Evolutionary conservation across 2,329 filamentous ascomycete genomes (phyloP), one percentile per base, ranked within the genome.

Genomic region (Aspergillus fumigatiaffinis): DNA sequence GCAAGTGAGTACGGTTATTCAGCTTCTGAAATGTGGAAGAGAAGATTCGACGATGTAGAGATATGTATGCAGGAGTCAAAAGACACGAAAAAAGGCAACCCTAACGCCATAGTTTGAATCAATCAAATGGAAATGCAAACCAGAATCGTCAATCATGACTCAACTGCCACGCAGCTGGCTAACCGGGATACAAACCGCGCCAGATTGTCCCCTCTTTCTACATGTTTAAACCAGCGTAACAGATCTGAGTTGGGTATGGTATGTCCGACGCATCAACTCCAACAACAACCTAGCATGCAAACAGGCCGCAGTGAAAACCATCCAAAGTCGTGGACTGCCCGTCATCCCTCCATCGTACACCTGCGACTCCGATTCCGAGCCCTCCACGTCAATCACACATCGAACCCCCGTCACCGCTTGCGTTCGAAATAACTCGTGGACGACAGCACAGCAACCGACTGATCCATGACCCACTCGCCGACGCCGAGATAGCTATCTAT

Each of bases 381-480:
- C n/a, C 21, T 23, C 8, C 21, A 23, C 23, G 12, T 5, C 44
- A 14, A 47, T 4, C 12, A 14, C 17, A 12, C 5, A 21, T 23
- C 44, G 44, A 28, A 14, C 4, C 26, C 20, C 17, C 49, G 54
- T 80, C 80, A 95, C 79, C 92, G 85, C 75, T 86, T 92, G 71
- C 94, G 85, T 80, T 97, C 92, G 74, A 99, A 99, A 78, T 87
- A 99, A 59, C 88, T 84, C 72, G 90, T 95, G 51, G 89, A 88
- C 46, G 91, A 89, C 73, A 96, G 90, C 56, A 97, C 85, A 44
- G 92, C 92, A 32, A 97, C 91, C 29, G 92, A 95, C 79, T 95
- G 90, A 76, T 99, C 94, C 92, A 99, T 96, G 63, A 97, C 90
- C 86, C 92, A 96, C 80, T 99, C 94, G 67, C 94, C 94, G 20